These are phyloP conservation scores for Musa schizocarpa DNA, from an alignment of 176 grass and related monocot genomes.

Conservation along the genomic window DNA sequence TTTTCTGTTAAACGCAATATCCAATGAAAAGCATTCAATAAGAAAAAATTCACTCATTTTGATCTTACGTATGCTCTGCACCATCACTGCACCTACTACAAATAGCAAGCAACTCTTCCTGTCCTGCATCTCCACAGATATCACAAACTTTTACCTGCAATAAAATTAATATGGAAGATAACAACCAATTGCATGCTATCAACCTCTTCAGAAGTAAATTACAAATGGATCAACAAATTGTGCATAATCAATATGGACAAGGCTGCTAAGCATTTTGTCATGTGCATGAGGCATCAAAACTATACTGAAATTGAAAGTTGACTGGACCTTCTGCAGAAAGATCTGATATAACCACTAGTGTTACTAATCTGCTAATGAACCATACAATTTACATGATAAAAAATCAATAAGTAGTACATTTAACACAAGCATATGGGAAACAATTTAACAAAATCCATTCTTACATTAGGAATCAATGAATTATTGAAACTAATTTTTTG, in stretches of 20 bases:
- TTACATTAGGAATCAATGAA: background rate
- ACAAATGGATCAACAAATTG: background rate
- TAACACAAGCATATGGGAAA: background rate
- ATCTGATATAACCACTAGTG: too few relatives aligned
- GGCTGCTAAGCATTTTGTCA: too few relatives aligned
- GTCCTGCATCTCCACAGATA: slow-evolving; percentile 86
- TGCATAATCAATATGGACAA: background rate
- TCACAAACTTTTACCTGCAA: slow-evolving; percentile 92
- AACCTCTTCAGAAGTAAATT: background rate
- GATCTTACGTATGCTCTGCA: slow-evolving; percentile 86
- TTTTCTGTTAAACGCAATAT: background rate
- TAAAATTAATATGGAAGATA: slow-evolving; percentile 18
- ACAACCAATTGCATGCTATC: slow-evolving; percentile 20
- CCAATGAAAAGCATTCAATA: background rate
- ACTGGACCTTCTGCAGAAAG: too few relatives aligned
- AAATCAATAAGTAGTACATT: background rate
- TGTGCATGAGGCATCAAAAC: too few relatives aligned
- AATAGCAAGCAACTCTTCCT: slow-evolving; percentile 72
- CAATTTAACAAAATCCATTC: background rate
- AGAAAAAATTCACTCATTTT: background rate
- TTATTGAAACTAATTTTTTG: background rate
- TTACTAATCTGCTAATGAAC: background rate
- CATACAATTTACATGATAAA: background rate
- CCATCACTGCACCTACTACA: slow-evolving; percentile 92
- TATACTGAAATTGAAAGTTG: too few relatives aligned